A percentile compares a stretch with the other conserved stretches of the same genome.
Evolutionary conservation across 2,329 filamentous ascomycete genomes (phyloP).

Genomic region (Botrytis squamosa): DNA sequence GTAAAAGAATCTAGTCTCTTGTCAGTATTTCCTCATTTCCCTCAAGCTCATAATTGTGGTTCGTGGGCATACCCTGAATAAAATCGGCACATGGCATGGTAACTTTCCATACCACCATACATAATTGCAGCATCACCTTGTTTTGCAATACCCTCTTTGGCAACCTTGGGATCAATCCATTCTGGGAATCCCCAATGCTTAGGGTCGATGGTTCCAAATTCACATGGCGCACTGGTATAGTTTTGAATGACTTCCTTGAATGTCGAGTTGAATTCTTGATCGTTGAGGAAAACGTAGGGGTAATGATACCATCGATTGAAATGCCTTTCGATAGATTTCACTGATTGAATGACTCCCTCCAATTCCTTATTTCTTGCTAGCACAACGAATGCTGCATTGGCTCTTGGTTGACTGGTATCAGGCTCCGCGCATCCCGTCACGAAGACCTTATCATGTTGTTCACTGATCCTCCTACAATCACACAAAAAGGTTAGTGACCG

Average conservation of each 20-base stretch:
- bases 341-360: constrained; percentile 90
- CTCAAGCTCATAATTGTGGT: constrained; percentile 4
- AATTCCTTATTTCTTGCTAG: constrained; percentile 94
- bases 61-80: constrained; percentile 77
- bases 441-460: constrained; percentile 96
- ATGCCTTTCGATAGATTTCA: constrained; percentile 97
- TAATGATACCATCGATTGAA: constrained; percentile 99
- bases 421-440: constrained; percentile 83
- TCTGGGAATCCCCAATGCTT: constrained; percentile 96
- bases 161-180: constrained; percentile 92
- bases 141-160: constrained; percentile 92
- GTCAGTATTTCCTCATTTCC: constrained; percentile 25
- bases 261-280: constrained; percentile 91
- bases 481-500: constrained; percentile 25
- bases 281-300: constrained; percentile 97
- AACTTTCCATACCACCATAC: constrained; percentile 98
- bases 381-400: constrained; percentile 94
- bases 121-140: constrained; percentile 97
- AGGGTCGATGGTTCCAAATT: constrained; percentile 90
- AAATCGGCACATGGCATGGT: constrained; percentile 98
- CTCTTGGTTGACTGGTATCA: constrained; percentile 74
- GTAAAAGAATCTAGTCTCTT: constrained; percentile 74
- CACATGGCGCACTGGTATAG: constrained; percentile 82
- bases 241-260: constrained; percentile 88
- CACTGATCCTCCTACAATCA: constrained; percentile 79